Base-by-base conservation (phyloP, 2,329 filamentous ascomycete genomes). In the Claviceps fusiformis region DNA sequence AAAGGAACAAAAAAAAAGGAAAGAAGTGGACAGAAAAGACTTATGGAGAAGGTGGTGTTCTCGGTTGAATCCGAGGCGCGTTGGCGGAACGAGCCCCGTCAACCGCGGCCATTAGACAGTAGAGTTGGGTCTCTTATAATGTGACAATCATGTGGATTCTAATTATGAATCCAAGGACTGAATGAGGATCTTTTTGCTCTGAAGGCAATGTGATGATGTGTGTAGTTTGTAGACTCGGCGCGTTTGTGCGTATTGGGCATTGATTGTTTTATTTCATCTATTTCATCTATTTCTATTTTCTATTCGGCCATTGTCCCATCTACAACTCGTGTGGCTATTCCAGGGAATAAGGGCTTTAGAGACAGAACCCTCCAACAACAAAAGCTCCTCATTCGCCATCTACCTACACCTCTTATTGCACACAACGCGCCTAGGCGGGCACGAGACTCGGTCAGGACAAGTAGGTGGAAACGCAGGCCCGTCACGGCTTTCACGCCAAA, bases 41-140 rank as follows among this genome's bases (percentile, higher is more conserved):
- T 33, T 44, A 9, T 48, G 46, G 50, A 13, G 55, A 31, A 29
- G 47, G 17, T 41, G 37, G 41, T 35, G 54, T 41, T 50, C 43
- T 50, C 33, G 49, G 48, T 56, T 43, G 33, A 3, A 50, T 50
- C 33, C 41, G 53, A 58, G 57, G 49, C 48, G 55, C 43, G 55
- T 53, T 53, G 48, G 54, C 54, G 59, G 56, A 56, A 53, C 56
- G 59, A 57, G 64, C 66, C 70, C 70, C 72, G 70, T 74, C 72
- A 74, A 74, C 72, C 72, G 71, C 63, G 71, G 70, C 65, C 66
- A 59, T 57, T 51, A 55, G 35, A 52, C 43, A 45, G 62, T 62
- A 62, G 60, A 64, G 61, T 63, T 62, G 53, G 44, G 46, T 57
- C 49, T 50, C 50, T 49, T 46, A 5, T 48, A 24, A 43, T 50